phyloP scores from a whole-genome alignment of 495 filamentous ascomycete genomes.

The Bacidia rubella region DNA sequence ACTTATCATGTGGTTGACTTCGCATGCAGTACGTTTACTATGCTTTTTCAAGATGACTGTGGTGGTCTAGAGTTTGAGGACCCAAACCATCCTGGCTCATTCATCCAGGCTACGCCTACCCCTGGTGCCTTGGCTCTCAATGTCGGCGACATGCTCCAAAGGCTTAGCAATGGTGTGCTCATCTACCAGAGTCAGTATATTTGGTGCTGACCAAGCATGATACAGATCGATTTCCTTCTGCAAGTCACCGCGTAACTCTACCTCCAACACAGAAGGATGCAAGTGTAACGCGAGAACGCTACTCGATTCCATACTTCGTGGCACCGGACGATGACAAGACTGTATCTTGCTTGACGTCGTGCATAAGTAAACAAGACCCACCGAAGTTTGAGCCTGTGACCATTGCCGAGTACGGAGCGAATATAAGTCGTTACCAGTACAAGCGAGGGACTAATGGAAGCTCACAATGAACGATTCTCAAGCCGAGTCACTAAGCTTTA shows the following conservation, averaged over 20 bases:
- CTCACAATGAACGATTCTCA: no score
- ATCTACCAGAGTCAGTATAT: neutral
- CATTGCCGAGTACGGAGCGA: conserved; percentile 30
- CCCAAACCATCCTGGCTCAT: conserved; percentile 30
- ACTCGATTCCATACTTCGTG: conserved; percentile 45
- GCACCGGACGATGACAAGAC: conserved; percentile 27
- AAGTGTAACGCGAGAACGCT: conserved; percentile 23
- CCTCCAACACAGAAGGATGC: conserved; percentile 4
- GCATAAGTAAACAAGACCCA: conserved; percentile 35
- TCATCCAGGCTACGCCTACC: conserved; percentile 36
- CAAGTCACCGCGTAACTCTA: conserved; percentile 37
- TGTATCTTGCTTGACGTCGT: conserved; percentile 35
- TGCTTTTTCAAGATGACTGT: conserved; percentile 36
- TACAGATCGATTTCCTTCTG: conserved; percentile 30
- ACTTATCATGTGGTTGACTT: neutral
- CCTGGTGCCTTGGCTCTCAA: conserved; percentile 47
- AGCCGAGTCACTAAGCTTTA: no score
- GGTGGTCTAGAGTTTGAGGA: conserved; percentile 42
- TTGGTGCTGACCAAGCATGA: neutral
- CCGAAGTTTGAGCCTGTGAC: conserved; percentile 42
- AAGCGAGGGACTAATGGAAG: no score
- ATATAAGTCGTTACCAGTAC: neutral
- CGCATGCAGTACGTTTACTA: conserved; percentile 24
- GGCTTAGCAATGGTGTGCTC: conserved; percentile 41
- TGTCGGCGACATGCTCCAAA: conserved; percentile 49